Evolutionary conservation across 805 yeast species (phyloP), one percentile per base, ranked within the genome.

Genomic region (Debaryomyces tyrocola): DNA sequence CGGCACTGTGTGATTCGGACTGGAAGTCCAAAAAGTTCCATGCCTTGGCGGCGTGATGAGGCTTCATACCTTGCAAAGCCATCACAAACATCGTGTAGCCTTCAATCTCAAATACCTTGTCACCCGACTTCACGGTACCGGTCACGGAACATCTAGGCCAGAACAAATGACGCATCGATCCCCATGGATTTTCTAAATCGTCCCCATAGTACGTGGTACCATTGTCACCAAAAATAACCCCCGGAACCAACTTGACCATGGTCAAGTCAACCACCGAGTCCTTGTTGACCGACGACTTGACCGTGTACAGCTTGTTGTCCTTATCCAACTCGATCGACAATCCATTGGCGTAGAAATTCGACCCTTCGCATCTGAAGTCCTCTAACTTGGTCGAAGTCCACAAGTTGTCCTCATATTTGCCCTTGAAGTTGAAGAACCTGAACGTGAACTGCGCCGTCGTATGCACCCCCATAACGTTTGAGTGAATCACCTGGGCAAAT

Each of bases 51-150:
- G 97, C 97, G 69, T 94, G 99, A 68, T 94, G 97, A 7, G 99
- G 99, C 69, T 94, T 94, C 98, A 94, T 91, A 51, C 98, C 98
- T 74, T 94, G 99, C 56, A 90, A 73, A 6, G 99, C 99, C 92
- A 88, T 85, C 44, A 92, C 96, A 62, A 83, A 91, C 96, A 94
- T 87, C 41, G 90, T 68, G 45, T 59, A 64, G 33, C 81, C 83
- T 36, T 74, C 63, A 43, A 79, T 63, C 24, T 66, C 73, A 41
- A 75, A 58, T 3, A 58, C 51, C 44, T 58, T 52, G 33, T 50
- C 48, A 42, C 64, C 43, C 64, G 77, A 64, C 35, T 69, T 74
- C 51, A 94, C 67, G 15, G 80, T 73, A 60, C 99, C 99, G 15
- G 59, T 62, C 39, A 82, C 85, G 17, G 68, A 51, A 66, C 90